A percentile compares a stretch with the other conserved stretches of the same genome.
phyloP scores from a whole-genome alignment of 2,329 filamentous ascomycete species.

The Xylaria arbuscula region DNA sequence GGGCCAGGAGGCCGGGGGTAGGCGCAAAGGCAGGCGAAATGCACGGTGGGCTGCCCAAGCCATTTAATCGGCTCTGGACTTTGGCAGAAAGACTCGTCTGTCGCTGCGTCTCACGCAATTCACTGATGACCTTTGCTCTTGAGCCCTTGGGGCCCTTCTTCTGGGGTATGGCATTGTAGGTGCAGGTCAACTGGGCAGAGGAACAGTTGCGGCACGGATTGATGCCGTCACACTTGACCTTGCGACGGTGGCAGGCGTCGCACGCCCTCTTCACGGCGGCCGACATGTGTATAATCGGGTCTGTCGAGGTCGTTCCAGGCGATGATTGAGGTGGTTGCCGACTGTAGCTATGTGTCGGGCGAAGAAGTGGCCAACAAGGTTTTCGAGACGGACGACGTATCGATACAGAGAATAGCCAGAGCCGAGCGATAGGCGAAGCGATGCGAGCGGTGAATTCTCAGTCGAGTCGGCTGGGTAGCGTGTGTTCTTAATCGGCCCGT shows the following conservation, averaged over 20 bases:
- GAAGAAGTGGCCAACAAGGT: not conserved
- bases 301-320: not conserved
- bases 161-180: slow-evolving; percentile 79
- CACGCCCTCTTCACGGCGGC: slow-evolving; percentile 67
- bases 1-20: slow-evolving; percentile 69
- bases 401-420: slow-evolving; percentile 21
- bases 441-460: slow-evolving; percentile 37
- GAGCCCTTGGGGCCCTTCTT: slow-evolving; percentile 82
- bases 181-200: slow-evolving; percentile 74
- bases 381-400: slow-evolving; percentile 26
- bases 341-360: not conserved
- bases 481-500: slow-evolving; percentile 51
- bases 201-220: slow-evolving; percentile 78
- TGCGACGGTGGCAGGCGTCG: slow-evolving; percentile 78
- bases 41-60: slow-evolving; percentile 61
- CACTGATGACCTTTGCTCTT: slow-evolving; percentile 79
- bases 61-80: slow-evolving; percentile 69
- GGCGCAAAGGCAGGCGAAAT: slow-evolving; percentile 60
- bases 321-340: slow-evolving; percentile 1
- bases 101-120: slow-evolving; percentile 75
- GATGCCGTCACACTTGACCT: slow-evolving; percentile 78
- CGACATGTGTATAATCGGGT: slow-evolving; percentile 47
- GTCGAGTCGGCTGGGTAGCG: slow-evolving; percentile 41
- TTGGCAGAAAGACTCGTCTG: slow-evolving; percentile 72
- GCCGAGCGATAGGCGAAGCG: slow-evolving; percentile 21